Conservation (phyloP, 345 rosid genomes). For the Salix purpurea region DNA sequence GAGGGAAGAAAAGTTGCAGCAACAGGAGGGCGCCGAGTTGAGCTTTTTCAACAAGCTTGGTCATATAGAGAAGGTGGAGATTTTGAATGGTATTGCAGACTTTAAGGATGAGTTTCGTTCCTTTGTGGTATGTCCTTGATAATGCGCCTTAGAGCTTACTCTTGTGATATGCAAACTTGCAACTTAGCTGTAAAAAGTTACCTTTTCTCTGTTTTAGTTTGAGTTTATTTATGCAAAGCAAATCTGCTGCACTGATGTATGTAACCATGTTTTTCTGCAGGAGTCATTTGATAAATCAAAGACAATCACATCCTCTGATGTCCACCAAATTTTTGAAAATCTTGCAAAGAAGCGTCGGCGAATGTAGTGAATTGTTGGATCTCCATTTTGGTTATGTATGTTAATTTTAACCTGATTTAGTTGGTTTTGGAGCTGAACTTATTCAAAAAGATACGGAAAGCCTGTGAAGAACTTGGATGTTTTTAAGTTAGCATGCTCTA, state of each 20-base stretch:
- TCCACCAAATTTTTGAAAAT: constrained; percentile 80
- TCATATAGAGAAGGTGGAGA: constrained; percentile 88
- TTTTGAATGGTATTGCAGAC: constrained; percentile 81
- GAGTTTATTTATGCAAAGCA: background rate
- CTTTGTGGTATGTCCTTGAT: constrained; percentile 55
- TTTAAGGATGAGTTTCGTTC: constrained; percentile 63
- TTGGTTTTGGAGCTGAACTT: constrained; percentile 13
- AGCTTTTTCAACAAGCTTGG: constrained; percentile 64
- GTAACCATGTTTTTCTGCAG: constrained; percentile 29
- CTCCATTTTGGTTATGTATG: background rate
- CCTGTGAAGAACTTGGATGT: background rate
- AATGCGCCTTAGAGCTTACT: background rate
- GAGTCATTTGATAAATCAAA: constrained; percentile 78
- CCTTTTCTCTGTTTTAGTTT: background rate
- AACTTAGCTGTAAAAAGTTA: background rate
- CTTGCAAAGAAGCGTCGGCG: constrained; percentile 83
- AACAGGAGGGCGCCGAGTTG: constrained; percentile 68
- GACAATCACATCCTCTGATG: constrained; percentile 71
- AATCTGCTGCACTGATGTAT: background rate
- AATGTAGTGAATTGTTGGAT: constrained; percentile 27
- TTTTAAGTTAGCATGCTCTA: background rate
- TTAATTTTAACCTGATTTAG: background rate
- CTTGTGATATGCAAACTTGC: background rate
- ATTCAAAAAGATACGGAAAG: background rate
- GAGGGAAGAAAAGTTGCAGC: constrained; percentile 84